Base-by-base conservation (phyloP, 1,139 yeast genomes). In the Sugiyamaella castrensis region DNA sequence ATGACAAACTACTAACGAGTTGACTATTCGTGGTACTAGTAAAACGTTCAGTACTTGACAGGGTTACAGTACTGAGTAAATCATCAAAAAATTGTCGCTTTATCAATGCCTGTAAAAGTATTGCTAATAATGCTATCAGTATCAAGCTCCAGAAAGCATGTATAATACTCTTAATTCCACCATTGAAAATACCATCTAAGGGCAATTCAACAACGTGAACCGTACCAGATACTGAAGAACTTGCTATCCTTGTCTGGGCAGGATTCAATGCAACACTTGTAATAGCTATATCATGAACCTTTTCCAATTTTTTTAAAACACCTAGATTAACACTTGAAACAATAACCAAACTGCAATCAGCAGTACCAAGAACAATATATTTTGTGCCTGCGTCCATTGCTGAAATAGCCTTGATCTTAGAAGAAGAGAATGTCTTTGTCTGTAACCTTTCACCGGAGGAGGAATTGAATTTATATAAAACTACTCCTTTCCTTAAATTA, bases 171-270 rank as follows among this genome's bases (percentile, higher is more conserved):
- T 33, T 39, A 15, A 48, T 35, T 11, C 51, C 51, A 24, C 51
- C 51, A 61, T 76, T 62, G 37, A 76, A 56, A 10, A 73, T 62
- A 15, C 77, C 76, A 45, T 74, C 62, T 28, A 68, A 68, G 2
- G 94, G 91, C 24, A 87, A 65, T 51, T 72, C 74, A 52, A 81
- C 70, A 6, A 88, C 81, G 55, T 76, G 80, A 36, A 89, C 77
- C 1, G 88, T 77, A 54, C 86, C 84, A 1, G 95, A 87, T 1
- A 94, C 95, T 41, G 95, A 84, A 0, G 83, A 85, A 12, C 91
- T 79, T 1, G 91, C 95, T 43, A 89, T 70, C 48, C 77, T 72
- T 37, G 77, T 70, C 11, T 92, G 91, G 58, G 81, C 77, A 8
- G 87, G 84, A 12, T 87, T 82, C 53, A 89, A 81, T 0, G 80